phyloP scores from a whole-genome alignment of 2,329 filamentous ascomycete species.

The Alternaria burnsii region DNA sequence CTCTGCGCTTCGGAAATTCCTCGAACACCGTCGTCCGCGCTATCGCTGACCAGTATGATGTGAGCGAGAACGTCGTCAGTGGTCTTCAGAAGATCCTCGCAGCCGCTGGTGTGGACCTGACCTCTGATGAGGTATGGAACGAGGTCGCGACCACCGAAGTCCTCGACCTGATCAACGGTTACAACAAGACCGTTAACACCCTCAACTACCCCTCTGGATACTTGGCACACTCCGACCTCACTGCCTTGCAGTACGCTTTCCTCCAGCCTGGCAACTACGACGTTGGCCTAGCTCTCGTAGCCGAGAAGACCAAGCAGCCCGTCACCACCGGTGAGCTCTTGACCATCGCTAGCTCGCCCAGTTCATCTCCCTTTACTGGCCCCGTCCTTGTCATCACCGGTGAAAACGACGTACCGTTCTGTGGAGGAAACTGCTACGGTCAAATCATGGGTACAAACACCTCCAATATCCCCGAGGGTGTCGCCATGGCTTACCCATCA shows the following conservation, averaged over 20 bases:
- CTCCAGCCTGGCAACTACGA: slow-evolving; percentile 64
- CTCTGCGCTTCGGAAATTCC: slow-evolving; percentile 51
- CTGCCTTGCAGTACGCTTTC: slow-evolving; percentile 62
- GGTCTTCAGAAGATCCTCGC: slow-evolving; percentile 30
- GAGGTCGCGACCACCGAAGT: slow-evolving; percentile 43
- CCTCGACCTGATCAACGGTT: slow-evolving; percentile 39
- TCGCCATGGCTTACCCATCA: slow-evolving; percentile 55
- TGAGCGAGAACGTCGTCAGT: slow-evolving; percentile 22
- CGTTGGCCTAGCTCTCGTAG: slow-evolving; percentile 58
- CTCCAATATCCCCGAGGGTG: slow-evolving; percentile 57
- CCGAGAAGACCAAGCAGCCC: slow-evolving; percentile 62
- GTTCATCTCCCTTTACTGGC: slow-evolving; percentile 56
- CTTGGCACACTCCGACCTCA: slow-evolving; percentile 57
- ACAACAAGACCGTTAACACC: slow-evolving; percentile 34
- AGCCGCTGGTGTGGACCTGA: slow-evolving; percentile 22
- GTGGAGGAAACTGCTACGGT: slow-evolving; percentile 66
- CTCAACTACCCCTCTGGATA: slow-evolving; percentile 60
- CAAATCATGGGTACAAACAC: slow-evolving; percentile 51
- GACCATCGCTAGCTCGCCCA: slow-evolving; percentile 58
- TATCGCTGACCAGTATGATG: slow-evolving; percentile 19
- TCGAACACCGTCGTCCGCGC: slow-evolving; percentile 24
- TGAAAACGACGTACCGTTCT: slow-evolving; percentile 62
- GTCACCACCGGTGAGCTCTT: slow-evolving; percentile 67
- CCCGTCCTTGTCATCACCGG: slow-evolving; percentile 69
- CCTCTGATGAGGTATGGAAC: slow-evolving; percentile 37